Percentiles rank a stretch among this genome's conserved stretches.
Conservation (phyloP, 805 yeast genomes). For the Ogataea pini region DNA sequence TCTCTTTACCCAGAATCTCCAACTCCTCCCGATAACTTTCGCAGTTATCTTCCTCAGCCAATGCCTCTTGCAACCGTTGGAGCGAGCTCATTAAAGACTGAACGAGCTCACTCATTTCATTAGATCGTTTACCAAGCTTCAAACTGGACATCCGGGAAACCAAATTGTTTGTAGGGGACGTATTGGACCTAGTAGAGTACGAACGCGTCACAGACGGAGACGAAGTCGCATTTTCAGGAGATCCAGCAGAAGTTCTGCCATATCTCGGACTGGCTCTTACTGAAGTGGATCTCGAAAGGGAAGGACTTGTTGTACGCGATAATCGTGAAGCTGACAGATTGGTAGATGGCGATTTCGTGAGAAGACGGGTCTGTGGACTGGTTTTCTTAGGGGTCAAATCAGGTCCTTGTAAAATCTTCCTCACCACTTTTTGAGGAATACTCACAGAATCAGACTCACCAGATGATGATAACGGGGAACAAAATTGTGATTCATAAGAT, state of each 20-base stretch:
- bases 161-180: conserved; percentile 13
- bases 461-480: conserved; percentile 16
- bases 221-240: conserved; percentile 8
- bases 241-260: conserved; percentile 13
- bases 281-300: conserved; percentile 9
- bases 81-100: conserved; percentile 10
- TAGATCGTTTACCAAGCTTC: conserved; percentile 11
- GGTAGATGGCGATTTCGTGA: conserved; percentile 12
- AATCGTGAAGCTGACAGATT: conserved; percentile 8
- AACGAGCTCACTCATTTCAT: background rate
- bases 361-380: conserved; percentile 2
- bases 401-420: conserved; percentile 25
- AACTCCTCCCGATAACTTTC: background rate
- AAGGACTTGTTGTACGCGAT: conserved; percentile 4
- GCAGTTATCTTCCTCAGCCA: conserved; percentile 8
- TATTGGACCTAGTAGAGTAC: conserved; percentile 10
- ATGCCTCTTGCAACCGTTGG: conserved; percentile 12
- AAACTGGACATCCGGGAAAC: conserved; percentile 17
- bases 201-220: conserved; percentile 17
- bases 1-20: conserved; percentile 11
- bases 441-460: background rate
- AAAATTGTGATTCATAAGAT: conserved; percentile 7
- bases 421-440: conserved; percentile 25
- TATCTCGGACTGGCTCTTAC: conserved; percentile 8
- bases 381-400: conserved; percentile 17